Base-by-base conservation (phyloP, 2,329 filamentous ascomycete genomes). In the Phyllosticta paracitricarpa region DNA sequence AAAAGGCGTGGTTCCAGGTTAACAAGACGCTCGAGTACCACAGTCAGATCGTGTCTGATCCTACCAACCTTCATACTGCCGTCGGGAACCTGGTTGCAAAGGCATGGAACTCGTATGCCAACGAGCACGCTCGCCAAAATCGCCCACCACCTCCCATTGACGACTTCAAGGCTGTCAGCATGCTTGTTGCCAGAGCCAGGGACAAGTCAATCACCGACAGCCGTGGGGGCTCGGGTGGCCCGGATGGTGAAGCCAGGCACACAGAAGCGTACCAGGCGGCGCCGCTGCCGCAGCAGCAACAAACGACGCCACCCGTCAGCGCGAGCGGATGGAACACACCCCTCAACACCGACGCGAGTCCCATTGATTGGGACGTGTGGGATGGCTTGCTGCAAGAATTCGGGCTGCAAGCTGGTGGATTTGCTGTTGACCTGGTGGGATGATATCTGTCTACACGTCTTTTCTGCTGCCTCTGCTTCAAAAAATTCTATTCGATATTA, bases 1-100 rank as follows among this genome's bases (percentile, higher is more conserved):
- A 72, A 8, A 55, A 69, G 56, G 78, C 75, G 0, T 83, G 81
- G 81, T 66, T 69, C 14, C 69, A 77, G 40, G 70, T 82, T 17
- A 73, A 77, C 59, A 69, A 74, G 52, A 70, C 77, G 5, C 81
- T 76, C 58, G 67, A 71, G 3, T 72, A 75, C 60, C 77, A 81
- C 61, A 71, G 74, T 0, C 72, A 72, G 58, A 76, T 78, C 56
- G 68, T 73, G 26, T 68, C 67, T 10, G 69, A 72, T 17, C 64
- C 69, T 2, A 69, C 69, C 9, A 73, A 70, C 40, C 69, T 76
- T 7, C 73, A 78, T 30, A 64, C 76, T 19, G 78, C 78, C 0
- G 67, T 79, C 2, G 72, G 73, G 1, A 74, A 73, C 55, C 66
- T 81, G 24, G 74, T 74, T 2, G 64, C 80, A 1, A 77, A 75